Conservation (phyloP, 768 basidiomycete species). For the Suillus variegatus region DNA sequence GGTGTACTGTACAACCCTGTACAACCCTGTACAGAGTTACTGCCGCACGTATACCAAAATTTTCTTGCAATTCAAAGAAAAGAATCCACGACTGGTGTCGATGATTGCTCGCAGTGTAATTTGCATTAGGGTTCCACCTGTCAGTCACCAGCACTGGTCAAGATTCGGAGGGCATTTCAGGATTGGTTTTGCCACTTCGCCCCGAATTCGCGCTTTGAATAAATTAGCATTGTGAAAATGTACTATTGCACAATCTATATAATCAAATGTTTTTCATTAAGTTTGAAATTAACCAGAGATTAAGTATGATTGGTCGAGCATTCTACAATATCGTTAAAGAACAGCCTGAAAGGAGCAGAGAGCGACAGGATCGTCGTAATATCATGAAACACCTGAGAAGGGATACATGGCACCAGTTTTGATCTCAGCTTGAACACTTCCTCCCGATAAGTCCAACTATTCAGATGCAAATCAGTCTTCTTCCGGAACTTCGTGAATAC, state of each 20-base stretch:
- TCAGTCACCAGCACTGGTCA: neutral
- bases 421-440: slow-evolving; percentile 3
- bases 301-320: neutral
- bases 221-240: no score
- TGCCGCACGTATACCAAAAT: no score
- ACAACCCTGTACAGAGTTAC: no score
- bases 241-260: no score
- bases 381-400: neutral
- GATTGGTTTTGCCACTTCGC: no score
- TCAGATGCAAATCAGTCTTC: slow-evolving; percentile 22
- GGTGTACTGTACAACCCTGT: no score
- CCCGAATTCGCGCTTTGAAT: no score
- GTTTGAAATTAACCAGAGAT: no score
- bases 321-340: neutral
- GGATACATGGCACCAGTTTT: slow-evolving; percentile 9
- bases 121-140: neutral
- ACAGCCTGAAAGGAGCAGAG: neutral
- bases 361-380: neutral
- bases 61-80: no score
- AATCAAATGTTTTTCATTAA: no score
- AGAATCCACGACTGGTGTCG: no score
- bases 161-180: neutral
- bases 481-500: slow-evolving; percentile 34
- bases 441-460: neutral
- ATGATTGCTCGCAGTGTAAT: neutral